Conservation (phyloP, 208 protist species). For the Porcisia deanei region DNA sequence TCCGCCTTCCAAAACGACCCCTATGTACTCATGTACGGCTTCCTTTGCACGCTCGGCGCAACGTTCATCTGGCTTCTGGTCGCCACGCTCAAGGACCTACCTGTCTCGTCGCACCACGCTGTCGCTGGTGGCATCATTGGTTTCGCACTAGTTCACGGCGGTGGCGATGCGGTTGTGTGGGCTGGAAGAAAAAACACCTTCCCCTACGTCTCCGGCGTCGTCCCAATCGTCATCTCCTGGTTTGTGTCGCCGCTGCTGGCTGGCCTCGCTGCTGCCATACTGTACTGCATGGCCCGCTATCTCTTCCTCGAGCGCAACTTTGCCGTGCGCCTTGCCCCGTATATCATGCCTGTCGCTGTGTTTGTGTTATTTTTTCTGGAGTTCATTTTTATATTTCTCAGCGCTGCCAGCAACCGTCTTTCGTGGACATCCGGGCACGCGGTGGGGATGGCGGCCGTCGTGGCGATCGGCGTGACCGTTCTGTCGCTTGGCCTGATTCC, state of each 20-base stretch:
- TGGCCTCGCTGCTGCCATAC: conserved; percentile 34
- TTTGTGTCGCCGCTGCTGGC: conserved; percentile 60
- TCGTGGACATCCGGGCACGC: conserved; percentile 34
- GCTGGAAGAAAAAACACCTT: conserved; percentile 41
- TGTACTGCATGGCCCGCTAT: conserved; percentile 42
- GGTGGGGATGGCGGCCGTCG: conserved; percentile 51
- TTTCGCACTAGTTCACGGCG: conserved; percentile 71
- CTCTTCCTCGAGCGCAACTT: conserved; percentile 44
- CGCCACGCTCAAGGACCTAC: conserved; percentile 46
- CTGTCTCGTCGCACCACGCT: conserved; percentile 67
- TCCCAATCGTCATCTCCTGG: conserved; percentile 66
- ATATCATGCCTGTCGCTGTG: conserved; percentile 48
- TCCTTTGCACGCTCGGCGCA: conserved; percentile 52
- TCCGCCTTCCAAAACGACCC: conserved; percentile 47
- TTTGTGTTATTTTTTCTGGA: conserved; percentile 58
- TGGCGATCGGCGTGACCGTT: conserved; percentile 38
- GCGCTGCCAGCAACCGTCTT: conserved; percentile 47
- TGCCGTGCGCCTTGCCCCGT: conserved; percentile 38
- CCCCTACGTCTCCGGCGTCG: conserved; percentile 55
- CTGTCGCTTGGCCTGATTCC: conserved; percentile 49
- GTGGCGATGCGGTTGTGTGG: conserved; percentile 48
- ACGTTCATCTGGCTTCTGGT: conserved; percentile 57
- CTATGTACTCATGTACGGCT: conserved; percentile 79
- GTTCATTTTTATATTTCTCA: conserved; percentile 70
- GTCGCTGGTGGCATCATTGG: conserved; percentile 71